Base-by-base conservation (phyloP, 441 rosid species). In the Erysimum pusillum region DNA sequence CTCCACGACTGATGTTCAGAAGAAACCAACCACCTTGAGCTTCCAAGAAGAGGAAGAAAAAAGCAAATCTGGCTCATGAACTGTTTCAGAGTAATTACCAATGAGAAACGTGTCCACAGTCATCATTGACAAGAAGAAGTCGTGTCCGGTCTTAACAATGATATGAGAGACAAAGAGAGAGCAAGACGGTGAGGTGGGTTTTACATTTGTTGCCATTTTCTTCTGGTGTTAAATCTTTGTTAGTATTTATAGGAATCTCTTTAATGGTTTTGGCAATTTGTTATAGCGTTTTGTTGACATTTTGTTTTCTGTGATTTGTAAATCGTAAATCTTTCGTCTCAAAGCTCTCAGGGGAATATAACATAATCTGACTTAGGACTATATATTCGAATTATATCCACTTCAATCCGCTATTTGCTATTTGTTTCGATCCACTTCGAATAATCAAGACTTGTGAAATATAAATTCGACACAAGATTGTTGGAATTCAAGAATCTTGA, bases 241-340 rank as follows among this genome's bases (percentile, higher is more conserved):
- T 51, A 51, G 56, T 51, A 31, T 72, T 28, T 51, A 52, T 51
- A 41, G 52, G 52, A 72, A 61, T 32, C 11, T 20, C 68, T 51
- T 49, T 4, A 44, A 32, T 44, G 63, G 41, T 62, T 69, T 46
- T 69, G 70, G 61, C 46, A 64, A 68, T 63, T 51, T 62, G 64
- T 76, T 42, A 61, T 42, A 61, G 56, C 41, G 22, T 74, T 36
- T 61, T 63, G 35, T 71, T 77, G 62, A 64, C 80, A 64, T 39
- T 77, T 64, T 53, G 35, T 34, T 22, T 53, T 62, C 28, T 77
- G 76, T 77, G 67, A 64, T 64, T 45, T 77, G 80, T 77, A 77
- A 77, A 77, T 70, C 63, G 62, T 22, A 52, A 76, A 31, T 22
- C 34, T 62, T 52, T 76, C n/a, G 7, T 20, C 36, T 58, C 57